These are phyloP conservation scores for Nicotiana attenuata DNA, from an alignment of 257 asterid species.

Conservation along the genomic window DNA sequence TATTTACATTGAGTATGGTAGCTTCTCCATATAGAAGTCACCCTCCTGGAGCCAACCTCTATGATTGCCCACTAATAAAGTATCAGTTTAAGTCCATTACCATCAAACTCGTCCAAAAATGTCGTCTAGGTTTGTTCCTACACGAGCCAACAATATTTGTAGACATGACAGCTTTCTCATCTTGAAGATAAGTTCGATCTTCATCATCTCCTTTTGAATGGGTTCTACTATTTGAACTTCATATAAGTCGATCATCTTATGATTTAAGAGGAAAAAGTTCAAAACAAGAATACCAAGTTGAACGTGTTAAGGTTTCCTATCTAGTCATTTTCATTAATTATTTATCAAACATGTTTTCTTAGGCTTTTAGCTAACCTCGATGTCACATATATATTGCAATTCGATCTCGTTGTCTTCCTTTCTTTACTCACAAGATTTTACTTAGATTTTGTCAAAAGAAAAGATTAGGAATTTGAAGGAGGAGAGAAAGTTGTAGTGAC, in stretches of 20 bases:
- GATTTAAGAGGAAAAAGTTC: not conserved
- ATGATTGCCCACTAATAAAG: not conserved
- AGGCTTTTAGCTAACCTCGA: not conserved
- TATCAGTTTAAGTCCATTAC: too few species aligned
- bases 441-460: not conserved
- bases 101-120: too few species aligned
- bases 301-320: not conserved
- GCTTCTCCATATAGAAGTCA: not conserved
- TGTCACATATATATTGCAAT: not conserved
- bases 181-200: not conserved
- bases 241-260: not conserved
- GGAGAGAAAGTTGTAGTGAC: not conserved
- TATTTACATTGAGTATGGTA: not conserved
- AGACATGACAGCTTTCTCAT: not conserved
- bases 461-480: slow-evolving; percentile 1
- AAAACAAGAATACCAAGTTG: not conserved
- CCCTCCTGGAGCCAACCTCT: not conserved
- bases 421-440: slow-evolving; percentile 3
- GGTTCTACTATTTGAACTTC: not conserved
- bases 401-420: not conserved
- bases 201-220: not conserved
- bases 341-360: not conserved
- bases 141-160: not conserved
- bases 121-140: not conserved
- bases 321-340: not conserved